phyloP scores from a whole-genome alignment of 2,329 filamentous ascomycete species.

The Diaporthe eres region DNA sequence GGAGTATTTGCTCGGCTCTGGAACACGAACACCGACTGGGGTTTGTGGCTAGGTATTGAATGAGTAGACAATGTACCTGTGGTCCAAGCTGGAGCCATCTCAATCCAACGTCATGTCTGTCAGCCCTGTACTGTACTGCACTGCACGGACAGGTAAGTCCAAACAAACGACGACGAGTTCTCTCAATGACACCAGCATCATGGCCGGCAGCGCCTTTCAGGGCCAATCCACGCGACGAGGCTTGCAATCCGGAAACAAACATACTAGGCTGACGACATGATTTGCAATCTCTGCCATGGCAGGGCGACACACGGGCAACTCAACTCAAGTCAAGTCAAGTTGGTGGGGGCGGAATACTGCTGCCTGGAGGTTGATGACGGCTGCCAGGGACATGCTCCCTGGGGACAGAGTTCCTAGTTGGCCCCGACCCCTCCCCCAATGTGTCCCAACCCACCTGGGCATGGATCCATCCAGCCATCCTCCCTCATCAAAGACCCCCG shows the following conservation, averaged over 20 bases:
- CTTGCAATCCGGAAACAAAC: neutral
- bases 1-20: neutral
- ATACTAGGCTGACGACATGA: neutral
- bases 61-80: neutral
- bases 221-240: neutral
- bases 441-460: neutral
- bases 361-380: slow-evolving; percentile 22
- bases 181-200: neutral
- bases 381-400: neutral
- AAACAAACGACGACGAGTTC: neutral
- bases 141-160: neutral
- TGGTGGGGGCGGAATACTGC: slow-evolving; percentile 18
- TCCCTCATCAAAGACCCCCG: neutral
- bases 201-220: neutral
- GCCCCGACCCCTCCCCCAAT: neutral
- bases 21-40: neutral
- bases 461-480: slow-evolving; percentile 13
- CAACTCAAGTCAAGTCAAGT: neutral
- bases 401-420: neutral
- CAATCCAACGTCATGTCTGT: neutral
- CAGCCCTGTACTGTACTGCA: neutral
- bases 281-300: neutral
- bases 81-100: neutral
- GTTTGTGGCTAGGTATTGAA: too few relatives aligned
- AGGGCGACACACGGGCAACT: neutral